These are phyloP conservation scores for Lecanoromycetidae sp. DNA, from an alignment of 2,329 filamentous ascomycete genomes.

Conservation along the genomic window DNA sequence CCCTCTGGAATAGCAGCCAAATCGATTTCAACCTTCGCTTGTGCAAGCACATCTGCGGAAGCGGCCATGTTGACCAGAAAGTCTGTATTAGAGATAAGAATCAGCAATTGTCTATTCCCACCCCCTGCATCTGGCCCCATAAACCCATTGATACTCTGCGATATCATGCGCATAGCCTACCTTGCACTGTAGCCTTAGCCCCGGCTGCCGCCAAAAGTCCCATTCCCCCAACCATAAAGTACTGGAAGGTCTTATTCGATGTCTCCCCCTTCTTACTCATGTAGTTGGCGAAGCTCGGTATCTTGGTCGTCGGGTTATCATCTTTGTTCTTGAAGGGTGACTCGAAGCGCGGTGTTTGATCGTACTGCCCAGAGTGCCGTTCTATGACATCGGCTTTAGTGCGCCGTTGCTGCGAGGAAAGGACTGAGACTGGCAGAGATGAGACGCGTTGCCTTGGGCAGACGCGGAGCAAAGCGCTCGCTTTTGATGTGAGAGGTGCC, in stretches of 20 bases:
- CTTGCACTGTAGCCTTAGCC: slow-evolving; percentile 95
- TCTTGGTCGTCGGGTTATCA: slow-evolving; percentile 48
- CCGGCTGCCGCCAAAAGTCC: slow-evolving; percentile 84
- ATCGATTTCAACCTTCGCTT: slow-evolving; percentile 98
- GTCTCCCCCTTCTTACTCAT: slow-evolving; percentile 54
- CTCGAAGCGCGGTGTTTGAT: slow-evolving; percentile 32
- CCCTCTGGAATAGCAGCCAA: slow-evolving; percentile 87
- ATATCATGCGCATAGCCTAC: slow-evolving; percentile 42
- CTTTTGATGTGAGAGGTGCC: slow-evolving; percentile 57
- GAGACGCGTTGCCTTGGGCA: slow-evolving; percentile 37
- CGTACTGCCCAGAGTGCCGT: slow-evolving; percentile 20
- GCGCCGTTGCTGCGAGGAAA: slow-evolving; percentile 24
- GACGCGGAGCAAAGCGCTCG: slow-evolving; percentile 56
- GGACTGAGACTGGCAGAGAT: slow-evolving; percentile 26
- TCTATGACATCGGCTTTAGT: slow-evolving; percentile 15
- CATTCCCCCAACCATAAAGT: slow-evolving; percentile 97
- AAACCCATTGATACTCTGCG: slow-evolving; percentile 1
- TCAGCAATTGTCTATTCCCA: not conserved
- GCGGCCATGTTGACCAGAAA: slow-evolving; percentile 99
- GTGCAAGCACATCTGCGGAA: slow-evolving; percentile 93
- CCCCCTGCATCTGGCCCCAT: not conserved
- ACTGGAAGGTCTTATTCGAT: slow-evolving; percentile 78
- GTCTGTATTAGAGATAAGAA: slow-evolving; percentile 46
- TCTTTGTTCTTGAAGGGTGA: slow-evolving; percentile 44
- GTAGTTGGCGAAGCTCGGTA: slow-evolving; percentile 87